These are phyloP conservation scores for Seminavis robusta DNA, from an alignment of 108 stramenopile genomes.

Conservation along the genomic window DNA sequence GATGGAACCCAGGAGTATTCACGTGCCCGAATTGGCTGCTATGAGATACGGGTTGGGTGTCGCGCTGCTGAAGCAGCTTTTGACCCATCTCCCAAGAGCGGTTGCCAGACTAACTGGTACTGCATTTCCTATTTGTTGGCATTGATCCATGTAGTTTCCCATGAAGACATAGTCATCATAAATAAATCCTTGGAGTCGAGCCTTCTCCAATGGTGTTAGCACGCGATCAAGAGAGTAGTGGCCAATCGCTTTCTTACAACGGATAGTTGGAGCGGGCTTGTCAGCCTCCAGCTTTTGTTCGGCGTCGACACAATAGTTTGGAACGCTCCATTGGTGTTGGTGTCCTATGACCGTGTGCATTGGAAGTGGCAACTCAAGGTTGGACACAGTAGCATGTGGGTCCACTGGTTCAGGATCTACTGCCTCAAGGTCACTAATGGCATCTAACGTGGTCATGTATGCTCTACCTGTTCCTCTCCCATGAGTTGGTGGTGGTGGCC, in stretches of 20 bases:
- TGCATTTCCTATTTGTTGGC: conserved; percentile 54
- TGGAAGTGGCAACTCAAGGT: conserved; percentile 31
- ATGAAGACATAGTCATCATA: conserved; percentile 35
- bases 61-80: too few species aligned
- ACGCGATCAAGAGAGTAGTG: conserved; percentile 39
- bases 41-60: too few species aligned
- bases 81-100: too few species aligned
- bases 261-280: conserved; percentile 42
- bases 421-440: conserved; percentile 35
- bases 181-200: conserved; percentile 48
- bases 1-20: too few species aligned
- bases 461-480: conserved; percentile 28
- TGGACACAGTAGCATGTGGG: conserved; percentile 13
- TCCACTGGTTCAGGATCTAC: not conserved
- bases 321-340: too few species aligned
- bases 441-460: conserved; percentile 25
- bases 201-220: conserved; percentile 37
- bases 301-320: conserved; percentile 8
- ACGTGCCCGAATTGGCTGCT: too few species aligned
- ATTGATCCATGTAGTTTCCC: conserved; percentile 27
- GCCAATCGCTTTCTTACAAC: conserved; percentile 12
- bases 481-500: too few species aligned
- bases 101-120: conserved; percentile 46
- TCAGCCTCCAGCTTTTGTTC: too few species aligned
- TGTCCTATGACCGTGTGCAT: too few species aligned